A percentile compares a stretch with the other conserved stretches of the same genome.
Conservation (phyloP, 1,139 yeast genomes). For the Suhomyces bribrorum region DNA sequence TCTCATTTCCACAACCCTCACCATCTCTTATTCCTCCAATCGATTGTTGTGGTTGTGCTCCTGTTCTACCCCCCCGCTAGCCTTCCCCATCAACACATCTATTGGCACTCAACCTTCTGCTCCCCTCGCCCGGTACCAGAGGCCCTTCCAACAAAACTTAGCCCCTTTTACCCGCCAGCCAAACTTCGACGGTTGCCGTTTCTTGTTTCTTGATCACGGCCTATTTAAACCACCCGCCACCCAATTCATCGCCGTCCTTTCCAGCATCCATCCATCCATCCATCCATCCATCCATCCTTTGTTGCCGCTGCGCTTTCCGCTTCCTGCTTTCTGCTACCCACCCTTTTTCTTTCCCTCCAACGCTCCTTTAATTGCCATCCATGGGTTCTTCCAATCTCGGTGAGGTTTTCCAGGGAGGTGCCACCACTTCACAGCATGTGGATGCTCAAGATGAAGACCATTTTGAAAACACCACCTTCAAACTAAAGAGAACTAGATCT, state of each 20-base stretch:
- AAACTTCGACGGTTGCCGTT: too few species aligned
- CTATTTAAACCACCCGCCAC: too few species aligned
- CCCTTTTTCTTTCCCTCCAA: not conserved
- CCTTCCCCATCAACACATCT: too few species aligned
- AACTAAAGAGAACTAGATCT: conserved; percentile 79
- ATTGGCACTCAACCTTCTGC: too few species aligned
- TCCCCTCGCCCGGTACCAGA: too few species aligned
- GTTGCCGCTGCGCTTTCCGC: not conserved
- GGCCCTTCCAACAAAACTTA: too few species aligned
- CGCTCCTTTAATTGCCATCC: not conserved
- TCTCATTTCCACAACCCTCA: not conserved
- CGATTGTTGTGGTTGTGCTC: too few species aligned
- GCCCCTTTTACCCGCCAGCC: too few species aligned
- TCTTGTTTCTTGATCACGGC: too few species aligned
- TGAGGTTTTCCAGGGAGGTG: conserved; percentile 51
- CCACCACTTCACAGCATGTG: conserved; percentile 58
- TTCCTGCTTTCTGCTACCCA: conserved; percentile 1
- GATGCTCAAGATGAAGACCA: conserved; percentile 74
- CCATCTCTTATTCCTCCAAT: not conserved
- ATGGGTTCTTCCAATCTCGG: conserved; percentile 16
- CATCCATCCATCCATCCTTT: conserved; percentile 1
- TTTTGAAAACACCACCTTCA: conserved; percentile 71
- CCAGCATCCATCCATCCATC: conserved; percentile 1
- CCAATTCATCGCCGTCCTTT: too few species aligned
- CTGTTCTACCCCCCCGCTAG: too few species aligned